Base-by-base conservation (phyloP, 2,329 filamentous ascomycete species). In the Arthrobotrys musiformis region DNA sequence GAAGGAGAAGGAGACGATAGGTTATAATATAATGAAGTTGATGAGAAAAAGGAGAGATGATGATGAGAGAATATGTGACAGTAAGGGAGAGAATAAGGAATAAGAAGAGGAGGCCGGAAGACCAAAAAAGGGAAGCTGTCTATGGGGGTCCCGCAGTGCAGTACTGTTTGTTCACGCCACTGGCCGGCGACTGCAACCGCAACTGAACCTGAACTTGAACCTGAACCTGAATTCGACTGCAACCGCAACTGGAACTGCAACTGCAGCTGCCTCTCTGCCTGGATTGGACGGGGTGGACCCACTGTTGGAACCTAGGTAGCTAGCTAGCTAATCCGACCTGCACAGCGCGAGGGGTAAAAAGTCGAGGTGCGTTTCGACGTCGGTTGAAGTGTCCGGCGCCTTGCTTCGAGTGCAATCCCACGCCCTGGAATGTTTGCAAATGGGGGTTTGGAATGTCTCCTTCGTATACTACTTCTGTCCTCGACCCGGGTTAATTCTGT, bases 301-400 rank as follows among this genome's bases (percentile, higher is more conserved):
- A 22, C 42, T 19, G 42, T 22, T 44, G 42, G n/a, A 22, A 44
- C n/a, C 40, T 35, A n/a, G n/a, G n/a, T n/a, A n/a, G n/a, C 33
- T 13, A 37, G 33, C 11, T 40, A 40, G 35, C 35, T 40, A 11
- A 40, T 4, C 35, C 17, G n/a, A 40, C 30, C 54, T 42, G 17
- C 19, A n/a, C 35, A 42, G 56, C 56, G 56, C 56, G 56, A 61
- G 56, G 56, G 56, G 56, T 42, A 61, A 61, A n/a, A 61, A n/a
- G 2, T 42, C 8, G n/a, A 42, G 33, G 33, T 37, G 33, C 40
- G 35, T 17, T 42, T 56, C 28, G 44, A 52, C 30, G 44, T 52
- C 61, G 44, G 61, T 66, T 52, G 61, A 66, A 30, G 22, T 66
- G 61, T 30, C 61, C 52, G 52, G 52, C 52, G 52, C 28, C 52